These are phyloP conservation scores for Backusella australiensis DNA, from an alignment of 192 early-diverging fungal genomes.

Conservation along the genomic window DNA sequence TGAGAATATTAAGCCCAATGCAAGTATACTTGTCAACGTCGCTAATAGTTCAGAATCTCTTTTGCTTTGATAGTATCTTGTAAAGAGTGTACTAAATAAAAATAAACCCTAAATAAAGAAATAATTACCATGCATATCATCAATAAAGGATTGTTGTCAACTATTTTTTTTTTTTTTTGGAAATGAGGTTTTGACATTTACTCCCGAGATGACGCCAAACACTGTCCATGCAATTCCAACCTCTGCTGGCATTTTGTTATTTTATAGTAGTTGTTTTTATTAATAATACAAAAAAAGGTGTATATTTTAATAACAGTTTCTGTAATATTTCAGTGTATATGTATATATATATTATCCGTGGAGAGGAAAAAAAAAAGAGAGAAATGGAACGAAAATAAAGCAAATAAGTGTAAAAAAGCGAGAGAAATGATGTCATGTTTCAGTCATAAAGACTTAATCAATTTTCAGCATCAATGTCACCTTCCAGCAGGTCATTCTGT, in stretches of 20 bases:
- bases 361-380: background rate
- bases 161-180: background rate
- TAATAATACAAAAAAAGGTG: background rate
- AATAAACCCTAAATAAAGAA: conserved; percentile 29
- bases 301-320: background rate
- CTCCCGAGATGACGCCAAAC: conserved; percentile 37
- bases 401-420: background rate
- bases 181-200: background rate
- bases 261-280: background rate
- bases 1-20: conserved; percentile 40
- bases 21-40: conserved; percentile 36
- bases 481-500: conserved; percentile 56
- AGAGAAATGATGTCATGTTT: conserved; percentile 8
- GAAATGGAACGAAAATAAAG: background rate
- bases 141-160: background rate
- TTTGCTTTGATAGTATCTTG: conserved; percentile 44
- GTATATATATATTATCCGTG: background rate
- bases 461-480: conserved; percentile 25
- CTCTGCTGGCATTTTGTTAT: conserved; percentile 19
- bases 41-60: conserved; percentile 43
- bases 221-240: conserved; percentile 46
- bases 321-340: background rate
- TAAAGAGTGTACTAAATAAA: conserved; percentile 43
- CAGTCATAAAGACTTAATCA: background rate
- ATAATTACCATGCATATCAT: background rate